Percentiles rank a stretch among this genome's conserved stretches.
These are phyloP conservation scores for Thelonectria olida DNA, from an alignment of 2,329 filamentous ascomycete genomes.

Conservation along the genomic window DNA sequence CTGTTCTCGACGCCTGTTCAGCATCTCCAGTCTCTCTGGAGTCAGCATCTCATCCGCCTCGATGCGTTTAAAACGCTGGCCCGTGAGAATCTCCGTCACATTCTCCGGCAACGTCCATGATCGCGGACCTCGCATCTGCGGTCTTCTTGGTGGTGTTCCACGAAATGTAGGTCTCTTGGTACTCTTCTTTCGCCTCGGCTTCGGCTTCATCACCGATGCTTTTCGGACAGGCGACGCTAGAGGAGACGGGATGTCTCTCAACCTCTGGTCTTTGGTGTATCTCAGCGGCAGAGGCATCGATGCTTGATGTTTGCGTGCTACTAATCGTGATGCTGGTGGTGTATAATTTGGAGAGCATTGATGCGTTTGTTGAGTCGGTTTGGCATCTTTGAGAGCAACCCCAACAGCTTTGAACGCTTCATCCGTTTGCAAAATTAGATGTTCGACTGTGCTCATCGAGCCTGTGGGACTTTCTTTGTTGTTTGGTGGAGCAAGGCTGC, in stretches of 20 bases:
- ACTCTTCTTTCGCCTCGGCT: slow-evolving; percentile 51
- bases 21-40: slow-evolving; percentile 59
- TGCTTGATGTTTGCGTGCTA: slow-evolving; percentile 31
- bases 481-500: slow-evolving; percentile 14
- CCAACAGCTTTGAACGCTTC: slow-evolving; percentile 59
- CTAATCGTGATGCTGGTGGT: slow-evolving; percentile 29
- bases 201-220: slow-evolving; percentile 51
- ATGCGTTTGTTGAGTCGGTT: slow-evolving; percentile 26
- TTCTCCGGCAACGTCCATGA: slow-evolving; percentile 64
- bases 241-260: slow-evolving; percentile 19
- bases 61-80: slow-evolving; percentile 62
- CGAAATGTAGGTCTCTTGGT: slow-evolving; percentile 8
- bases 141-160: slow-evolving; percentile 23
- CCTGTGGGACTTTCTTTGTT: slow-evolving; percentile 28
- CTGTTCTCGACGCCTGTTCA: slow-evolving; percentile 50
- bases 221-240: slow-evolving; percentile 36
- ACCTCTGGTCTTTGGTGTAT: slow-evolving; percentile 26
- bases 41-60: slow-evolving; percentile 70
- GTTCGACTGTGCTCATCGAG: slow-evolving; percentile 51
- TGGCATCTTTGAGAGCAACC: slow-evolving; percentile 50
- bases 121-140: slow-evolving; percentile 45
- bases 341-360: slow-evolving; percentile 16
- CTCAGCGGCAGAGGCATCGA: slow-evolving; percentile 36
- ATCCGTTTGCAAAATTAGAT: slow-evolving; percentile 60
- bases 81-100: slow-evolving; percentile 64